Evolutionary conservation across 2,329 filamentous ascomycete species (phyloP).

Genomic region (Colletotrichum sp.): DNA sequence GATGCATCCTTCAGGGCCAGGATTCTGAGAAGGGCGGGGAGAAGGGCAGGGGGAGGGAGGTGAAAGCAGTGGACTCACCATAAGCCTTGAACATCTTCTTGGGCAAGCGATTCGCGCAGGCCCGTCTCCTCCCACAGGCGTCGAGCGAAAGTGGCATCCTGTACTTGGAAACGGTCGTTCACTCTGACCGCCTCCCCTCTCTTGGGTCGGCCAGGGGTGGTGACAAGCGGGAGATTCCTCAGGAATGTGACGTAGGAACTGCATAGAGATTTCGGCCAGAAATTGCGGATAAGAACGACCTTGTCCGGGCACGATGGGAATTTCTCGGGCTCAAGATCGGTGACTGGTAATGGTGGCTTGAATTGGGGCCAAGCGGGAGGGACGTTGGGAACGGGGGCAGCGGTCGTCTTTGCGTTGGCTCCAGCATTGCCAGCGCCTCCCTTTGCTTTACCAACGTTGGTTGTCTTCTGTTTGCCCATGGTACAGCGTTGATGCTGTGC

Average conservation of each 20-base stretch:
- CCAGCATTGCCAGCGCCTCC: neutral
- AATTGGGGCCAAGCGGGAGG: constrained; percentile 72
- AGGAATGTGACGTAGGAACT: constrained; percentile 79
- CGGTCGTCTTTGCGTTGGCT: constrained; percentile 12
- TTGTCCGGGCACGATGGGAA: constrained; percentile 58
- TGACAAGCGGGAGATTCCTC: constrained; percentile 70
- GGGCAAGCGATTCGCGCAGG: constrained; percentile 64
- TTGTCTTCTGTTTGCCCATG: constrained; percentile 25
- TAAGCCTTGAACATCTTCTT: constrained; percentile 38
- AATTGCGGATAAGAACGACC: constrained; percentile 74
- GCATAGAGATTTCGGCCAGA: constrained; percentile 79
- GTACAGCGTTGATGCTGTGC: constrained; percentile 13
- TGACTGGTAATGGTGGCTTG: constrained; percentile 69
- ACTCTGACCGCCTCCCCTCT: constrained; percentile 82
- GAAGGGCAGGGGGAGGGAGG: neutral
- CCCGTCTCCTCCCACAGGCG: constrained; percentile 80
- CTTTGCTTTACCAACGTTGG: constrained; percentile 15
- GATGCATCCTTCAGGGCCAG: neutral
- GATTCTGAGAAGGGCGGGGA: neutral
- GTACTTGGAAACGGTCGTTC: constrained; percentile 87
- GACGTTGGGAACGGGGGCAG: constrained; percentile 15
- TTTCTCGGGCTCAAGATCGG: constrained; percentile 65
- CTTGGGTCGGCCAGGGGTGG: constrained; percentile 80
- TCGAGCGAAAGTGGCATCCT: constrained; percentile 77
- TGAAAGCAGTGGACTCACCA: constrained; percentile 45